Evolutionary conservation across 2,329 filamentous ascomycete species (phyloP).

Genomic region (Kalaharituber pfeilii): DNA sequence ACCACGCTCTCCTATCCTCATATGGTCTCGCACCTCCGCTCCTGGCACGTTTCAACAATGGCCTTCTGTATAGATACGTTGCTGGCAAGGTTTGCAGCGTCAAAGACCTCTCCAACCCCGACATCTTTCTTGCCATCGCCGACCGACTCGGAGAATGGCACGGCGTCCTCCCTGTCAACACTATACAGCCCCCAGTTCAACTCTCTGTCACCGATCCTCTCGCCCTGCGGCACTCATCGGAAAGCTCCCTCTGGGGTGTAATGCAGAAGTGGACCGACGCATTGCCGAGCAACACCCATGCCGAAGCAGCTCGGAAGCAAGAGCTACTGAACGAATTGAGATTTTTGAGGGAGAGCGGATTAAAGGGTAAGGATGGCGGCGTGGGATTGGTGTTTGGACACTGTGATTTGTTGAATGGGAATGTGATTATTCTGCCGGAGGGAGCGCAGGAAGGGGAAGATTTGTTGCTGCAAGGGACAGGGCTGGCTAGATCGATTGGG

Average conservation of each 20-base stretch:
- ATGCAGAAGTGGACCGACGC: slow-evolving; percentile 92
- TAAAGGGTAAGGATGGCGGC: slow-evolving; percentile 16
- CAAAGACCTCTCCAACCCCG: slow-evolving; percentile 56
- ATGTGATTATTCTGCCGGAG: slow-evolving; percentile 65
- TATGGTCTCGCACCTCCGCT: slow-evolving; percentile 70
- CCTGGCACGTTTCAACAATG: slow-evolving; percentile 84
- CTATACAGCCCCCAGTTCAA: not conserved
- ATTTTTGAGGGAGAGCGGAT: slow-evolving; percentile 37
- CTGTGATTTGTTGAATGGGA: slow-evolving; percentile 89
- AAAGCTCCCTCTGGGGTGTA: slow-evolving; percentile 54
- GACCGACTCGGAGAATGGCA: slow-evolving; percentile 84
- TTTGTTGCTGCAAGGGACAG: not conserved
- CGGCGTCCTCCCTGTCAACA: slow-evolving; percentile 27
- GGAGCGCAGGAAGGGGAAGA: slow-evolving; percentile 24
- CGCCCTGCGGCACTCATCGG: slow-evolving; percentile 6
- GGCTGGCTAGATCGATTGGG: not conserved
- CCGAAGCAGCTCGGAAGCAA: slow-evolving; percentile 48
- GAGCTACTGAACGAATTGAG: slow-evolving; percentile 58
- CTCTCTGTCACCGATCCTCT: not conserved
- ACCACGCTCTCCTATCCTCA: slow-evolving; percentile 72
- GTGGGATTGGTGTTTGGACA: slow-evolving; percentile 64
- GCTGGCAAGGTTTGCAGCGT: slow-evolving; percentile 63
- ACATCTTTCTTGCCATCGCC: slow-evolving; percentile 69
- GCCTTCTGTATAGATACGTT: slow-evolving; percentile 86
- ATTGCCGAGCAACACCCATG: slow-evolving; percentile 54